A percentile compares a stretch with the other conserved stretches of the same genome.
phyloP scores from a whole-genome alignment of 805 yeast species.

The Wickerhamiella kazuoi region DNA sequence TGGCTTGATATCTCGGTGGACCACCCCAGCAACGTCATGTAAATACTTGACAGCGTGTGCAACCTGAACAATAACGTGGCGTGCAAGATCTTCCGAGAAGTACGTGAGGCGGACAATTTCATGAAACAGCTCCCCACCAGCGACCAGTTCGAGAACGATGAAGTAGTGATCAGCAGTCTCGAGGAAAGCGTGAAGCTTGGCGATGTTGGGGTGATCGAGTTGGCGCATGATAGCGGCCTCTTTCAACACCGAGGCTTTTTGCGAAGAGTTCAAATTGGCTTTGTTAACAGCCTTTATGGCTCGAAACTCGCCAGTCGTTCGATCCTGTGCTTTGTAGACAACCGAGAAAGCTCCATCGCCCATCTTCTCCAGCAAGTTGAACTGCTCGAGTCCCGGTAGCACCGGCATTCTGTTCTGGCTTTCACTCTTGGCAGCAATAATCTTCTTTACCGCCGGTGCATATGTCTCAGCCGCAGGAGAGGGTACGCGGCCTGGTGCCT shows the following conservation, averaged over 20 bases:
- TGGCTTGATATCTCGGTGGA: conserved; percentile 71
- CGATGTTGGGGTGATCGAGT: conserved; percentile 42
- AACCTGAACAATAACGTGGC: conserved; percentile 58
- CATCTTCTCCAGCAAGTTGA: conserved; percentile 24
- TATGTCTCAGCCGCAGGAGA: conserved; percentile 9
- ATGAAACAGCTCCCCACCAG: conserved; percentile 70
- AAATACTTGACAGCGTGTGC: conserved; percentile 52
- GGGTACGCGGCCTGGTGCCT: conserved; percentile 1
- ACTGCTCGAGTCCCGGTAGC: conserved; percentile 25
- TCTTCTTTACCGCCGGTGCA: conserved; percentile 22
- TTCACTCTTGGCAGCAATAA: conserved; percentile 25
- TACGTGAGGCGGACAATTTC: conserved; percentile 64
- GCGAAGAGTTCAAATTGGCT: conserved; percentile 25
- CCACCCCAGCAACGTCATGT: conserved; percentile 54
- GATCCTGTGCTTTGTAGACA: conserved; percentile 56
- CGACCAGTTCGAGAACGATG: conserved; percentile 46
- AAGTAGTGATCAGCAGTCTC: conserved; percentile 39
- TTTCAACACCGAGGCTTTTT: conserved; percentile 31
- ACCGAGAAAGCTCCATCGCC: conserved; percentile 73
- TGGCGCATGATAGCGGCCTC: conserved; percentile 61
- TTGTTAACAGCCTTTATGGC: conserved; percentile 69
- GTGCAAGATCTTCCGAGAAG: conserved; percentile 51
- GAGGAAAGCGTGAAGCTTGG: conserved; percentile 34
- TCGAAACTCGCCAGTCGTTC: conserved; percentile 27
- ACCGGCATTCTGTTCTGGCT: conserved; percentile 18